These are phyloP conservation scores for Hypoxylon trugodes DNA, from an alignment of 495 filamentous ascomycete species.

Conservation along the genomic window DNA sequence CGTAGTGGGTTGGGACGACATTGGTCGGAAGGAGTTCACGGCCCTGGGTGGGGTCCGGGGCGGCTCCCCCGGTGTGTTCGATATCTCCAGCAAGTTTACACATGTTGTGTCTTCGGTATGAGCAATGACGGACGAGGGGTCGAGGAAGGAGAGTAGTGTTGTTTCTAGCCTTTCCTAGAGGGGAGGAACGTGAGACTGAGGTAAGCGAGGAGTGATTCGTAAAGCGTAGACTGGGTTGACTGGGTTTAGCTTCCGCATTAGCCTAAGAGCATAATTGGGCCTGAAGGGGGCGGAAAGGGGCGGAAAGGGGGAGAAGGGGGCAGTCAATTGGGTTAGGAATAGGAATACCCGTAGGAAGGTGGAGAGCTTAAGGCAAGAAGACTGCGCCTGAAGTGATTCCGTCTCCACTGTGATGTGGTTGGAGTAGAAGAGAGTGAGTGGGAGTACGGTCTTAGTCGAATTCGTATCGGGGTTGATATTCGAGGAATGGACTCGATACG, in stretches of 20 bases:
- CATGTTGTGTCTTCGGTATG: slow-evolving; percentile 65
- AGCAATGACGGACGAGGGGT: slow-evolving; percentile 55
- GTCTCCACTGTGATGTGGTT: slow-evolving; percentile 37
- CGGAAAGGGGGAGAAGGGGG: too few relatives aligned
- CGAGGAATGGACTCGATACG: slow-evolving; percentile 41
- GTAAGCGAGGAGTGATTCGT: slow-evolving; percentile 26
- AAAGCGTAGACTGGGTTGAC: slow-evolving; percentile 23
- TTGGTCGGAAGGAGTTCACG: slow-evolving; percentile 71
- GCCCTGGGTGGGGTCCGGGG: slow-evolving; percentile 52
- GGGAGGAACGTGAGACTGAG: slow-evolving; percentile 25
- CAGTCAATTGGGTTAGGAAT: slow-evolving; percentile 33
- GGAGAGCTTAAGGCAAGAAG: slow-evolving; percentile 39
- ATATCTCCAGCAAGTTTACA: slow-evolving; percentile 58
- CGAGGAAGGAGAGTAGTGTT: slow-evolving; percentile 29
- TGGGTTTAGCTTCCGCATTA: slow-evolving; percentile 29
- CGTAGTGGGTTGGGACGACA: slow-evolving; percentile 72
- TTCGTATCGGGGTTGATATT: slow-evolving; percentile 32
- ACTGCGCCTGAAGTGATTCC: slow-evolving; percentile 32
- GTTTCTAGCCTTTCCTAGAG: slow-evolving; percentile 31
- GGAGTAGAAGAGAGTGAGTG: slow-evolving; percentile 18
- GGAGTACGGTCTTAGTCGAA: slow-evolving; percentile 32
- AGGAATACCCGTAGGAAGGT: slow-evolving; percentile 38
- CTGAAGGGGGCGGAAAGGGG: too few relatives aligned
- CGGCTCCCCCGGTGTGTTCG: slow-evolving; percentile 54
- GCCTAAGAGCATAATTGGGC: slow-evolving; percentile 26